Base-by-base conservation (phyloP, 306 rosid genomes). In the Sophora flavescens region DNA sequence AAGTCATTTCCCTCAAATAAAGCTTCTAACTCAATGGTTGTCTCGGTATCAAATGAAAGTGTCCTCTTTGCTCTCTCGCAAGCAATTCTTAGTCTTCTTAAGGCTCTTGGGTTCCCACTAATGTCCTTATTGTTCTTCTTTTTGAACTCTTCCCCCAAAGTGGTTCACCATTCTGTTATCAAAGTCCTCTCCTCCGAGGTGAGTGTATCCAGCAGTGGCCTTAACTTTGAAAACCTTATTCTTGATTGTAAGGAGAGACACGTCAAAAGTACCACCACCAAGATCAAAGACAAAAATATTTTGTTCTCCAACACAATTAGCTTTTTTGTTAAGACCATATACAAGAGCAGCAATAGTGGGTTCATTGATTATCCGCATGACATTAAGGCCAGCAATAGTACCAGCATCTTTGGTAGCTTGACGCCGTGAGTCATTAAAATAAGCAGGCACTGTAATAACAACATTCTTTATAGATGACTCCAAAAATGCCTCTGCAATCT, bases 181-280 rank as follows among this genome's bases (percentile, higher is more conserved):
- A 11, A 86, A 53, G 51, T 86, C 85, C 28, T 72, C 87, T 2
- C 84, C 84, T 2, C 84, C 82, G 0, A 85, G 82, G 35, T 79
- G 86, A 22, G 70, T 80, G 5, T 80, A 30, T 11, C 84, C 80
- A 0, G 70, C 61, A 8, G 80, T 69, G 14, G 76, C 85, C 18
- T 53, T 76, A 6, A 81, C 81, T 33, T 76, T 0, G 1, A 52
- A 53, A 0, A n/a, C 2, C 3, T 64, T 16, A 62, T 60, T 80
- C 75, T 74, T 75, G 14, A 89, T 84, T 1, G 87, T 77, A 1
- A 89, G 83, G 4, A 89, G 33, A 8, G 93, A 89, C 4, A 87
- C 91, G 67, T 87, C 91, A 63, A 89, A 87, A 8, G 91, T 89
- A 32, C 93, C 91, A 17, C 91, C 81, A 3, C 84, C 78, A 32